A percentile compares a stretch with the other conserved stretches of the same genome.
phyloP scores from a whole-genome alignment of 208 protist species.

The Trypanosomatidae sp. region DNA sequence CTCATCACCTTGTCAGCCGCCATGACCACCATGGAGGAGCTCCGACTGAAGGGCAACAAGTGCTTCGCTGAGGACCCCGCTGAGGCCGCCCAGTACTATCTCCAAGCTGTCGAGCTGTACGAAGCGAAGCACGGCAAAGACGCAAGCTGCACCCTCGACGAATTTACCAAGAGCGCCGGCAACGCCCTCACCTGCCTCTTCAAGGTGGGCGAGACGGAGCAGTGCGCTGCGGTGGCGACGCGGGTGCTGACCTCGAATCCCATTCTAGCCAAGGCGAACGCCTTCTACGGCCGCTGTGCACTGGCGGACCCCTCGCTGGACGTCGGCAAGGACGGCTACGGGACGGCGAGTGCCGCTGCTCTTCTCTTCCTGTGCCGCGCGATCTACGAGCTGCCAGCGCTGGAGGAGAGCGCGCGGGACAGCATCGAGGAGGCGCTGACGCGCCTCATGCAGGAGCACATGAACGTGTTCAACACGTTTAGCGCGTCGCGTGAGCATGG shows the following conservation, averaged over 20 bases:
- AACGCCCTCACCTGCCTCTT: conserved; percentile 85
- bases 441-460: conserved; percentile 19
- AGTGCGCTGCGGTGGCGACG: conserved; percentile 45
- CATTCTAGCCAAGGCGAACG: conserved; percentile 82
- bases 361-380: conserved; percentile 73
- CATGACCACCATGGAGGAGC: conserved; percentile 73
- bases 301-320: conserved; percentile 27
- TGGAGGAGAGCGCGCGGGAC: conserved; percentile 35
- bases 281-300: conserved; percentile 66
- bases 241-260: conserved; percentile 58
- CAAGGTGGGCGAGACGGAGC: conserved; percentile 42
- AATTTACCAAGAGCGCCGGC: conserved; percentile 79
- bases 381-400: conserved; percentile 62
- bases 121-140: conserved; percentile 19
- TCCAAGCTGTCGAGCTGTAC: conserved; percentile 54
- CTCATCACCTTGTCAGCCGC: too few relatives aligned
- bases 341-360: conserved; percentile 19
- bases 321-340: conserved; percentile 4
- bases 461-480: conserved; percentile 5
- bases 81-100: conserved; percentile 51
- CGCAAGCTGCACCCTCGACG: conserved; percentile 42
- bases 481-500: conserved; percentile 19
- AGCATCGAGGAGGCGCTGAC: conserved; percentile 26
- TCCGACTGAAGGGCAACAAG: conserved; percentile 66
- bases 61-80: conserved; percentile 53